Percentiles rank a stretch among this genome's conserved stretches.
These are phyloP conservation scores for Heterobasidion parviporum DNA, from an alignment of 1,284 basidiomycete genomes.

Conservation along the genomic window DNA sequence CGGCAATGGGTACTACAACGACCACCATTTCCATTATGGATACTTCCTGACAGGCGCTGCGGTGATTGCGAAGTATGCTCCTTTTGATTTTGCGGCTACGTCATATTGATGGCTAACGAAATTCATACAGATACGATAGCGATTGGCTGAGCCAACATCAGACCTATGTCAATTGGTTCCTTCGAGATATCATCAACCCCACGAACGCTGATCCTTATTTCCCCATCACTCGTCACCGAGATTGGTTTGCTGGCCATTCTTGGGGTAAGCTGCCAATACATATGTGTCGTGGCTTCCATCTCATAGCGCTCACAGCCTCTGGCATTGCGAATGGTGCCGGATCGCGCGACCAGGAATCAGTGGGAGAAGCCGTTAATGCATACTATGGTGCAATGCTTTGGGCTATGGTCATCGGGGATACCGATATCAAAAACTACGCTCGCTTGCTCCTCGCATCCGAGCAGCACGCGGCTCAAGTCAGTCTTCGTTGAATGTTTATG, in stretches of 20 bases:
- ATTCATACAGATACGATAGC: slow-evolving; percentile 14
- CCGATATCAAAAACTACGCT: slow-evolving; percentile 22
- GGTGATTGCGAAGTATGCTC: slow-evolving; percentile 21
- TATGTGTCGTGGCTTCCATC: neutral
- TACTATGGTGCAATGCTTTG: slow-evolving; percentile 18
- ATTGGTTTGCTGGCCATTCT: slow-evolving; percentile 28
- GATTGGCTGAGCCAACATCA: slow-evolving; percentile 18
- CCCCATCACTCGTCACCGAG: slow-evolving; percentile 22
- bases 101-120: neutral
- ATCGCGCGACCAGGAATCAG: slow-evolving; percentile 25
- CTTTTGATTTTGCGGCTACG: neutral
- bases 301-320: slow-evolving; percentile 15
- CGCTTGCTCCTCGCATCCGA: slow-evolving; percentile 25
- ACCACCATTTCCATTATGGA: slow-evolving; percentile 28
- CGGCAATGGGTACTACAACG: slow-evolving; percentile 27
- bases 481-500: too few relatives aligned
- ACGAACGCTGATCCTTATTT: slow-evolving; percentile 21
- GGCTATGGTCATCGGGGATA: slow-evolving; percentile 18
- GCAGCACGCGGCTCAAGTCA: slow-evolving; percentile 22
- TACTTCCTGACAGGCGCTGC: slow-evolving; percentile 24
- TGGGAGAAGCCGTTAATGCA: slow-evolving; percentile 25
- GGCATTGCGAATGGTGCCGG: slow-evolving; percentile 27
- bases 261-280: slow-evolving; percentile 19
- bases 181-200: slow-evolving; percentile 26
- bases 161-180: slow-evolving; percentile 18